These are phyloP conservation scores for Prunus mira DNA, from an alignment of 306 rosid genomes.

Conservation along the genomic window DNA sequence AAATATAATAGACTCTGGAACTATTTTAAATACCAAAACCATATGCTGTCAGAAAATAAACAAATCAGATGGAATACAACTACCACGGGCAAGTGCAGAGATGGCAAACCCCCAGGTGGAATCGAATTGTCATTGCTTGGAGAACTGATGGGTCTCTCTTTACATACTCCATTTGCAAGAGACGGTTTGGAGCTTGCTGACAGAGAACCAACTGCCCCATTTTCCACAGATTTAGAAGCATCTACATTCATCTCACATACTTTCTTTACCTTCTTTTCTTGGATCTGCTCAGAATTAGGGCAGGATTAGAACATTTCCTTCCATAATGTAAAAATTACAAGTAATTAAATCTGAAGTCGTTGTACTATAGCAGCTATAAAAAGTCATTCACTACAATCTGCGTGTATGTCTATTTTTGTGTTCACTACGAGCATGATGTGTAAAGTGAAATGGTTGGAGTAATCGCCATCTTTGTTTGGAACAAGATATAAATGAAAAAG, in stretches of 20 bases:
- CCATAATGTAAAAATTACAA: background rate
- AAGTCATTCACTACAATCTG: background rate
- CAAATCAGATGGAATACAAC: slow-evolving; percentile 25
- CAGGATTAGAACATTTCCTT: slow-evolving; percentile 6
- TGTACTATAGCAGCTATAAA: background rate
- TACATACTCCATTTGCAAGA: slow-evolving; percentile 55
- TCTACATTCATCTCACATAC: slow-evolving; percentile 51
- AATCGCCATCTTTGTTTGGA: background rate
- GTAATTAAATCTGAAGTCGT: background rate
- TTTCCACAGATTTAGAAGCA: slow-evolving; percentile 39
- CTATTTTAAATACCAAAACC: slow-evolving; percentile 5
- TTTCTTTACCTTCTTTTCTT: slow-evolving; percentile 59
- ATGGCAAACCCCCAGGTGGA: slow-evolving; percentile 33
- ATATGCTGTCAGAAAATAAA: slow-evolving; percentile 13
- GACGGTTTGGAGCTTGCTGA: slow-evolving; percentile 32
- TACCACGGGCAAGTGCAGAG: slow-evolving; percentile 62
- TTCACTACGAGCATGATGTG: background rate
- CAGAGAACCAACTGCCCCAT: slow-evolving; percentile 37
- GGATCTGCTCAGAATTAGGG: slow-evolving; percentile 34
- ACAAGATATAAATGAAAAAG: background rate
- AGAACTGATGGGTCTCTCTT: slow-evolving; percentile 22
- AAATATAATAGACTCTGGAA: slow-evolving; percentile 2
- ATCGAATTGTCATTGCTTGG: slow-evolving; percentile 33
- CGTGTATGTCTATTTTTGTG: background rate
- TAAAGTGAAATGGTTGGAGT: background rate